Percentiles rank a stretch among this genome's conserved stretches.
Evolutionary conservation across 1,139 yeast genomes (phyloP).

Genomic region (Kazachstania sp.): DNA sequence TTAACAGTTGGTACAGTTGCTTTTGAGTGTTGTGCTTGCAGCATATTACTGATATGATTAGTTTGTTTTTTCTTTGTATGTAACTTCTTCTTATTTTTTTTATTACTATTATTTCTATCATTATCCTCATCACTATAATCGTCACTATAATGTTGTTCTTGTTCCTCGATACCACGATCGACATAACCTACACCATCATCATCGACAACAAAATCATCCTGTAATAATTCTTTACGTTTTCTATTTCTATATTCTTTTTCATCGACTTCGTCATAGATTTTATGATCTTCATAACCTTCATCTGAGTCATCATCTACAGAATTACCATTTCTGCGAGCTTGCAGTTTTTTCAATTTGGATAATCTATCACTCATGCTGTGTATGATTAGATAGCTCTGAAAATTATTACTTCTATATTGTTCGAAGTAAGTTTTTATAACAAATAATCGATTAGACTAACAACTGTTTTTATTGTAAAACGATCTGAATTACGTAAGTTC

Average conservation of each 20-base stretch:
- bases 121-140: constrained; percentile 22
- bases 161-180: constrained; percentile 81
- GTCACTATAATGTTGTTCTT: constrained; percentile 42
- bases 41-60: constrained; percentile 20
- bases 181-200: constrained; percentile 80
- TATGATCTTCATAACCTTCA: constrained; percentile 37
- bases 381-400: background rate
- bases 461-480: no score
- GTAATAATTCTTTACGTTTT: constrained; percentile 70
- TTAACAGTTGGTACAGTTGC: constrained; percentile 21
- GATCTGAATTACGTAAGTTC: no score
- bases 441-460: no score
- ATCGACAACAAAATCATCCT: constrained; percentile 90
- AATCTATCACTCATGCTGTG: constrained; percentile 14
- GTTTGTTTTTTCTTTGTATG: constrained; percentile 14
- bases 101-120: constrained; percentile 33
- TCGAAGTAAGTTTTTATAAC: no score
- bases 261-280: constrained; percentile 75
- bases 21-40: constrained; percentile 25
- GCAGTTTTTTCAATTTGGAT: constrained; percentile 20
- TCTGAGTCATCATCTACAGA: constrained; percentile 9
- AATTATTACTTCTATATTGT: no score
- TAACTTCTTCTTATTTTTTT: constrained; percentile 7
- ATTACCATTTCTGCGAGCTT: constrained; percentile 21
- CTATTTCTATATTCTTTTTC: constrained; percentile 69